phyloP scores from a whole-genome alignment of 1,284 basidiomycete genomes.

The Leccinum variabile region DNA sequence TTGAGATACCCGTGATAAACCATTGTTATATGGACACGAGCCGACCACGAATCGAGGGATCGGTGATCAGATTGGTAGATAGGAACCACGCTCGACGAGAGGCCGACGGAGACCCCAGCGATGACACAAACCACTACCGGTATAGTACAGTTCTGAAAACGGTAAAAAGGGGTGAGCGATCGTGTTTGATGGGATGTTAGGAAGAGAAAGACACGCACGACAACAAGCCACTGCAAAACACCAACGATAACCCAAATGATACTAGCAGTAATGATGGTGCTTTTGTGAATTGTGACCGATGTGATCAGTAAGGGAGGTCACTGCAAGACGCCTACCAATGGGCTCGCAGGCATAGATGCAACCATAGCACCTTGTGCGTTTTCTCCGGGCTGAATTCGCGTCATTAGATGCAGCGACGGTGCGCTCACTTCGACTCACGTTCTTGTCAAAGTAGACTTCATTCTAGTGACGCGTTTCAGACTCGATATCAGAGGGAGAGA shows the following conservation, averaged over 20 bases:
- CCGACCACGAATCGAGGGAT: conserved; percentile 67
- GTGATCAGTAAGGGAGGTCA: conserved; percentile 60
- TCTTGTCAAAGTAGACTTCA: conserved; percentile 47
- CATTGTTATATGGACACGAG: conserved; percentile 79
- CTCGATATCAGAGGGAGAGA: neutral
- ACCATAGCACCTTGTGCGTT: conserved; percentile 72
- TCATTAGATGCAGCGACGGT: neutral
- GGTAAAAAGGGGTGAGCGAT: neutral
- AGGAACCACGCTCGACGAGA: conserved; percentile 60
- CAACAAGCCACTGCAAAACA: conserved; percentile 42
- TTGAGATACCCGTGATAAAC: conserved; percentile 74
- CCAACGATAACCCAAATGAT: conserved; percentile 73
- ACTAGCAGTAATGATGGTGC: conserved; percentile 61
- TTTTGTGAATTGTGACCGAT: conserved; percentile 72
- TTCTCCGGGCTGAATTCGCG: conserved; percentile 38
- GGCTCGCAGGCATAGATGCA: conserved; percentile 76
- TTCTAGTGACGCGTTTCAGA: conserved; percentile 43
- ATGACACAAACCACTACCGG: conserved; percentile 68
- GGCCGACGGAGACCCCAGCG: conserved; percentile 58
- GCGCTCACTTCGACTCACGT: conserved; percentile 36
- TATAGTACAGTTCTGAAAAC: conserved; percentile 60
- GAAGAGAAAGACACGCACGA: conserved; percentile 15
- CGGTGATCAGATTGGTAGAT: conserved; percentile 75
- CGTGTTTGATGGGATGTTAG: neutral
- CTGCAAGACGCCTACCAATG: conserved; percentile 59